These are phyloP conservation scores for Cytospora schulzeri DNA, from an alignment of 2,329 filamentous ascomycete genomes.

Conservation along the genomic window DNA sequence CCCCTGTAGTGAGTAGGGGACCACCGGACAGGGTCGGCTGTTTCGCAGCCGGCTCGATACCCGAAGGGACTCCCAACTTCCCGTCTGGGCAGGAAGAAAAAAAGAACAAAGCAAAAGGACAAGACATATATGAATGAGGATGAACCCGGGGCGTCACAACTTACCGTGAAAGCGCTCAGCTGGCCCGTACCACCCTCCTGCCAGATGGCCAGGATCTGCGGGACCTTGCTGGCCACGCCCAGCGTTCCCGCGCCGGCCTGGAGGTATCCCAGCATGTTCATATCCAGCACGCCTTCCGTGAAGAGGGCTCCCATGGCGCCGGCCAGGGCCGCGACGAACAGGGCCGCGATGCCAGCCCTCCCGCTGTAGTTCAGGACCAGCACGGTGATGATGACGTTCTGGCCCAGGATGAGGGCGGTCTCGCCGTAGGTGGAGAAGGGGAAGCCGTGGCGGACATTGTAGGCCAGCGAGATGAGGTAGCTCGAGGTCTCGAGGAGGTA, in stretches of 20 bases:
- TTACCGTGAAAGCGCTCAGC: constrained; percentile 91
- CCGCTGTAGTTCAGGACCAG: constrained; percentile 84
- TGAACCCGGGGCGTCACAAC: constrained; percentile 38
- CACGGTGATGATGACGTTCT: constrained; percentile 88
- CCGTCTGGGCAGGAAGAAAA: not conserved
- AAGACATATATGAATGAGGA: not conserved
- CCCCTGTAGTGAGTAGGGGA: not conserved
- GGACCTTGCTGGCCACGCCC: constrained; percentile 86
- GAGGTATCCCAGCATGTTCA: constrained; percentile 69
- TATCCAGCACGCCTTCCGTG: constrained; percentile 63
- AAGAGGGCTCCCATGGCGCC: constrained; percentile 72
- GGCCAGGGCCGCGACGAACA: constrained; percentile 77
- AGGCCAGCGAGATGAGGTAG: constrained; percentile 87
- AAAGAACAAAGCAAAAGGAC: not conserved
- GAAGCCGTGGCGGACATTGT: constrained; percentile 88
- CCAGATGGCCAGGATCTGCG: constrained; percentile 88
- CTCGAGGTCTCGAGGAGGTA: constrained; percentile 90
- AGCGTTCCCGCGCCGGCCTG: constrained; percentile 84
- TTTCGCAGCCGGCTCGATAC: not conserved
- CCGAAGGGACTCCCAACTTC: not conserved
- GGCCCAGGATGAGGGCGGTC: constrained; percentile 85
- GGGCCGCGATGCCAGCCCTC: constrained; percentile 66
- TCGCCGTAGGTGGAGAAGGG: constrained; percentile 98
- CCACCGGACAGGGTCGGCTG: not conserved
- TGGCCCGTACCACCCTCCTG: constrained; percentile 87